These are phyloP conservation scores for Boletus sensibilis DNA, from an alignment of 768 basidiomycete genomes.

Conservation along the genomic window DNA sequence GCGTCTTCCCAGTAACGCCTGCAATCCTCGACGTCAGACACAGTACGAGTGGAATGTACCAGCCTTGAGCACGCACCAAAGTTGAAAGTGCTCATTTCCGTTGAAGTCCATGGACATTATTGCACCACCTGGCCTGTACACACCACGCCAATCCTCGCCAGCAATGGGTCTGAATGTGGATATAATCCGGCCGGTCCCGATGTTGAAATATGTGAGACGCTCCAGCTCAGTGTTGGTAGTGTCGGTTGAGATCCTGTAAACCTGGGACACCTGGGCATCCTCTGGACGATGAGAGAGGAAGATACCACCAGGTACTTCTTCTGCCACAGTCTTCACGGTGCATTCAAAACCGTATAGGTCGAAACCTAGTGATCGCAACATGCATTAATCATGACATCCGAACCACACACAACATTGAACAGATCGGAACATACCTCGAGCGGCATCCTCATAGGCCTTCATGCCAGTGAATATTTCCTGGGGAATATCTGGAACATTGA, in stretches of 20 bases:
- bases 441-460: slow-evolving; percentile 40
- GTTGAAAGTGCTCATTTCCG: slow-evolving; percentile 42
- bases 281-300: slow-evolving; percentile 41
- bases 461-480: slow-evolving; percentile 36
- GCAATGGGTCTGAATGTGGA: slow-evolving; percentile 30
- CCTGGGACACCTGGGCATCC: slow-evolving; percentile 38
- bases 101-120: slow-evolving; percentile 42
- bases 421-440: slow-evolving; percentile 27
- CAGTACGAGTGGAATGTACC: neutral
- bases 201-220: slow-evolving; percentile 40
- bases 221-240: slow-evolving; percentile 27
- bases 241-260: slow-evolving; percentile 35
- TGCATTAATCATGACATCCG: neutral
- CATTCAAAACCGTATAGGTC: slow-evolving; percentile 29
- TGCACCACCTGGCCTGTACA: slow-evolving; percentile 36
- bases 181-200: slow-evolving; percentile 39
- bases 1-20: slow-evolving; percentile 46
- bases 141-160: slow-evolving; percentile 43
- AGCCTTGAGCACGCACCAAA: slow-evolving; percentile 31
- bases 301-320: slow-evolving; percentile 21
- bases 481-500: slow-evolving; percentile 35
- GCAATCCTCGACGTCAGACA: neutral
- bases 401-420: neutral
- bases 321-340: slow-evolving; percentile 8
- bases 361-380: slow-evolving; percentile 24